A percentile compares a stretch with the other conserved stretches of the same genome.
These are phyloP conservation scores for Ceratocystis alfenasii DNA, from an alignment of 2,329 filamentous ascomycete genomes.

Conservation along the genomic window DNA sequence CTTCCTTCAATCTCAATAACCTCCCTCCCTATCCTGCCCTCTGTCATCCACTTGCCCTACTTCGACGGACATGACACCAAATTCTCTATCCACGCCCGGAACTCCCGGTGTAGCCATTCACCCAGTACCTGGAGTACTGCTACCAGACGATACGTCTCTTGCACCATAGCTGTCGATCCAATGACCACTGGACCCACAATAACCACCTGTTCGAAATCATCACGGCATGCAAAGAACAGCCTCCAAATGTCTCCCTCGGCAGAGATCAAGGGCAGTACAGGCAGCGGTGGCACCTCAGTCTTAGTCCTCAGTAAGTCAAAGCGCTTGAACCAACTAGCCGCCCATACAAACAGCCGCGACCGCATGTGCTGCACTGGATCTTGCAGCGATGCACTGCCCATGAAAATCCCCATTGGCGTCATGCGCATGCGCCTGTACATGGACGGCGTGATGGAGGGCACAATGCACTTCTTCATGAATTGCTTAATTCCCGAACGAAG, in stretches of 20 bases:
- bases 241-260: constrained; percentile 19
- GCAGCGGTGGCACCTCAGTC: constrained; percentile 4
- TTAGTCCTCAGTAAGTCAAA: constrained; percentile 14
- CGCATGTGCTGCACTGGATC: constrained; percentile 13
- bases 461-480: constrained; percentile 9
- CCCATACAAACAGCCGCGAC: constrained; percentile 18
- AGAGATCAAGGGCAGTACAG: constrained; percentile 18
- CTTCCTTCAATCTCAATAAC: background rate
- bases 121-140: constrained; percentile 13
- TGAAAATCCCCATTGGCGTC: constrained; percentile 16
- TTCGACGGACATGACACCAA: background rate
- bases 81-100: constrained; percentile 11
- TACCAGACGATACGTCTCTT: constrained; percentile 15
- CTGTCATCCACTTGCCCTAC: background rate
- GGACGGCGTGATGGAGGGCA: constrained; percentile 15
- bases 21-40: background rate
- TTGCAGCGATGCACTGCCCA: constrained; percentile 13
- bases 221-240: constrained; percentile 20
- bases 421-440: constrained; percentile 16
- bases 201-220: constrained; percentile 1
- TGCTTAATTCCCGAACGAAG: constrained; percentile 6
- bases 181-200: constrained; percentile 19
- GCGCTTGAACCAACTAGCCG: constrained; percentile 20
- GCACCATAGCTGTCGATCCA: constrained; percentile 19
- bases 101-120: constrained; percentile 15